Conservation (phyloP, 768 basidiomycete genomes). For the Sutorius australiensis region DNA sequence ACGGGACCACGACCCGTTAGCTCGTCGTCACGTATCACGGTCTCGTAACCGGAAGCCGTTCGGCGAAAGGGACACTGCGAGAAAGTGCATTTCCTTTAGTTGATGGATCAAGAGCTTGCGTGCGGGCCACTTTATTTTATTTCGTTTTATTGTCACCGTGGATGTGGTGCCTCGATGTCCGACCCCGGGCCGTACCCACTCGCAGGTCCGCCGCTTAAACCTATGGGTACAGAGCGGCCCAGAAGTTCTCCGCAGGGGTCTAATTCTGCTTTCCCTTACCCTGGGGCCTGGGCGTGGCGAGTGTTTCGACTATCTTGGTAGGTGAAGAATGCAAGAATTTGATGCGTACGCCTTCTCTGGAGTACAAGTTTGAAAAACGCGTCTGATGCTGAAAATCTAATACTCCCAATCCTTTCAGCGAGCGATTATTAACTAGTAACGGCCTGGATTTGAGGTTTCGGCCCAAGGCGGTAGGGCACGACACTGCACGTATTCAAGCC, state of each 20-base stretch:
- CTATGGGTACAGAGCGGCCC: not conserved
- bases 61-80: not conserved
- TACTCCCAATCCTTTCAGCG: no score
- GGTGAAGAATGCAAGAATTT: not conserved
- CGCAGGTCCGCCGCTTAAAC: not conserved
- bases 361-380: not conserved
- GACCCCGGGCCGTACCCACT: not conserved
- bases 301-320: not conserved
- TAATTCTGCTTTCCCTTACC: not conserved
- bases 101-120: not conserved
- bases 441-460: no score
- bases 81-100: not conserved
- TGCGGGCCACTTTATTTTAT: not conserved
- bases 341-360: not conserved
- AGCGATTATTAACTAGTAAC: no score
- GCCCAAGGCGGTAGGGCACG: no score
- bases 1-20: not conserved
- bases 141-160: not conserved
- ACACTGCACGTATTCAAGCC: no score
- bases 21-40: not conserved
- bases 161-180: no score
- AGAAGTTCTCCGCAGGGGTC: not conserved
- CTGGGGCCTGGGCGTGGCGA: not conserved
- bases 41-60: not conserved
- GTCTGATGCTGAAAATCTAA: not conserved